Evolutionary conservation across 768 basidiomycete species (phyloP).

Genomic region (Fomitopsis serialis): DNA sequence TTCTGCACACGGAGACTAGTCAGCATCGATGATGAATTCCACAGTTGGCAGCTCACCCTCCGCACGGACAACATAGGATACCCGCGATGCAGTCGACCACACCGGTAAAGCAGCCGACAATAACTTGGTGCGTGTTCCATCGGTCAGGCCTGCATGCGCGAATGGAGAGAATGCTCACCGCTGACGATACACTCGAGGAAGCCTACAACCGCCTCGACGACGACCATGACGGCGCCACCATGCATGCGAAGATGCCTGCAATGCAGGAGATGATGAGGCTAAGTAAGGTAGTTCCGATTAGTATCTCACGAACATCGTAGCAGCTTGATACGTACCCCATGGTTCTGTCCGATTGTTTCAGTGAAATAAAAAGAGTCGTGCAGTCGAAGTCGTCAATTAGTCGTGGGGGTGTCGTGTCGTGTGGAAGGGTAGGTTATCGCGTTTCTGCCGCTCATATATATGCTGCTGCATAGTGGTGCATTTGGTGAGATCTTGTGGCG

Average conservation of each 20-base stretch:
- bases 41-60: not conserved
- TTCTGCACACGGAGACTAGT: no score
- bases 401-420: no score
- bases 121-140: not conserved
- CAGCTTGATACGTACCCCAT: not conserved
- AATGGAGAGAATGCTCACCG: not conserved
- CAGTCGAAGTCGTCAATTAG: no score
- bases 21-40: no score
- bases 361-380: no score
- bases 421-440: no score
- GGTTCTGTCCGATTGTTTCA: not conserved
- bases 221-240: constrained; percentile 11
- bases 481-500: no score
- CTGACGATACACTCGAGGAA: constrained; percentile 10
- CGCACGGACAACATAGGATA: constrained; percentile 1
- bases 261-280: constrained; percentile 17
- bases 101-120: not conserved
- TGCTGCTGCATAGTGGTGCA: no score
- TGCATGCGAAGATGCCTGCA: constrained; percentile 12
- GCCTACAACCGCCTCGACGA: constrained; percentile 4
- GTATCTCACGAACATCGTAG: not conserved
- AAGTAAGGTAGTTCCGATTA: not conserved
- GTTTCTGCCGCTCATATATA: no score
- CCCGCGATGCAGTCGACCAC: not conserved
- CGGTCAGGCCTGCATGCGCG: not conserved